Evolutionary conservation across 345 rosid genomes (phyloP), one percentile per base, ranked within the genome.

Genomic region (Populus tremula): DNA sequence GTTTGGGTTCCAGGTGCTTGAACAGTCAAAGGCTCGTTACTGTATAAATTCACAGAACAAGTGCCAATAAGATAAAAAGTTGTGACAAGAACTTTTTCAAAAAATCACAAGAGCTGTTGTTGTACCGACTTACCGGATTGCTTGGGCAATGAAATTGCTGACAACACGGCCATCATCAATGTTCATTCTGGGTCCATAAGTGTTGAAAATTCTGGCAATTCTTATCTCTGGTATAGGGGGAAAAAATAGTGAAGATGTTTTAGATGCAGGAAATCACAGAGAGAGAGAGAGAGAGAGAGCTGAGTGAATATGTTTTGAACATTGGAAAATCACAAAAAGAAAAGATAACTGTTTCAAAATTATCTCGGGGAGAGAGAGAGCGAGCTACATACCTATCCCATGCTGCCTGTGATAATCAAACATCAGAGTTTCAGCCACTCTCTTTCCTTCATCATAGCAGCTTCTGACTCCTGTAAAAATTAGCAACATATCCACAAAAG

Each of bases 1-100:
- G 99, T 95, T 87, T 92, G 97, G 78, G 99, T 93, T 84, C 98
- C 99, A 1, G 96, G 98, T 73, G 90, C 88, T 83, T 95, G 99
- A 82, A 95, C 97, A 54, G 97, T 95, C 84, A 91, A 86, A 3
- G 97, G 84, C 79, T 95, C 98, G 8, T 93, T 89, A 14, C 99
- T 95, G 83, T 77, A 80, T 25, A 68, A 54, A 78, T 23, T 45
- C 75, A 68, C 9, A 56, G 70, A 69, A n/a, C 31, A 53, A 14
- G 53, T 65, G 43, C 61, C 36, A 47, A 0, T 27, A 16, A 76
- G 65, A 13, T 25, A 18, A 39, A 67, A 75, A 67, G 17, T 23
- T 64, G 16, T 38, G 8, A 54, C 10, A 56, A 33, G 11, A 47
- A 29, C 65, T 2, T 6, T 45, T 39, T 49, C 6, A 49, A 49